These are phyloP conservation scores for Gamsiella multidivaricata DNA, from an alignment of 192 early-diverging fungal genomes.

Conservation along the genomic window DNA sequence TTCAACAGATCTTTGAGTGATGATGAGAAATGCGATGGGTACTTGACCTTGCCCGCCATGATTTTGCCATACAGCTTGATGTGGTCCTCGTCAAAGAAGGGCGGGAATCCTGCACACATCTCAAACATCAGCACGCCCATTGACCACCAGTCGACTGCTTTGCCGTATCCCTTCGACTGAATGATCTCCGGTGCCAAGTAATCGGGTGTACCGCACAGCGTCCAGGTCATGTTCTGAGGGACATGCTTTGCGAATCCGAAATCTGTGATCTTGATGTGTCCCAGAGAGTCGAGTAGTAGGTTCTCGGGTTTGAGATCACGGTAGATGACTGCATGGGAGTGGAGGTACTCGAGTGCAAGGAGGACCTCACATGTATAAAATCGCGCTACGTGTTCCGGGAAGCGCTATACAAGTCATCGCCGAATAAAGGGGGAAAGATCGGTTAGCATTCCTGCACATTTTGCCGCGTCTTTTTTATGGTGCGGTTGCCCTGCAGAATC, in stretches of 20 bases:
- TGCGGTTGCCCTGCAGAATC: too few species aligned
- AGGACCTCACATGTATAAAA: conserved; percentile 93
- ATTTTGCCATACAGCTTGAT: conserved; percentile 95
- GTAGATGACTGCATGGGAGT: conserved; percentile 88
- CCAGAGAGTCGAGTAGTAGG: conserved; percentile 75
- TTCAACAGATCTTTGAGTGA: conserved; percentile 87
- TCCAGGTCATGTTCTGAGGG: conserved; percentile 82
- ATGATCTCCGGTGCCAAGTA: conserved; percentile 91
- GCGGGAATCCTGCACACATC: conserved; percentile 95
- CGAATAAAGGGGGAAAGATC: background rate
- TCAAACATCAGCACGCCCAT: conserved; percentile 94
- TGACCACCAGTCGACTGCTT: conserved; percentile 96
- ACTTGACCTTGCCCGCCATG: conserved; percentile 82
- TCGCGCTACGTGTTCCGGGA: conserved; percentile 87
- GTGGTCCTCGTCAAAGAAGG: conserved; percentile 96
- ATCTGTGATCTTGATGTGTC: conserved; percentile 90
- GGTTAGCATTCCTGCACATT: background rate
- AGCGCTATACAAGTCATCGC: too few species aligned
- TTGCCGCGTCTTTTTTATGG: too few species aligned
- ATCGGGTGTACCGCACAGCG: conserved; percentile 86
- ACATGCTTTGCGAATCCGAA: conserved; percentile 91
- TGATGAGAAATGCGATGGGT: conserved; percentile 88
- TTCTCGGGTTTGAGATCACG: conserved; percentile 94
- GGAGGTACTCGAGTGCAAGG: conserved; percentile 90
- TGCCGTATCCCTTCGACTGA: conserved; percentile 92